Evolutionary conservation across 805 yeast genomes (phyloP), one percentile per base, ranked within the genome.

Genomic region (Yamadazyma olivae): DNA sequence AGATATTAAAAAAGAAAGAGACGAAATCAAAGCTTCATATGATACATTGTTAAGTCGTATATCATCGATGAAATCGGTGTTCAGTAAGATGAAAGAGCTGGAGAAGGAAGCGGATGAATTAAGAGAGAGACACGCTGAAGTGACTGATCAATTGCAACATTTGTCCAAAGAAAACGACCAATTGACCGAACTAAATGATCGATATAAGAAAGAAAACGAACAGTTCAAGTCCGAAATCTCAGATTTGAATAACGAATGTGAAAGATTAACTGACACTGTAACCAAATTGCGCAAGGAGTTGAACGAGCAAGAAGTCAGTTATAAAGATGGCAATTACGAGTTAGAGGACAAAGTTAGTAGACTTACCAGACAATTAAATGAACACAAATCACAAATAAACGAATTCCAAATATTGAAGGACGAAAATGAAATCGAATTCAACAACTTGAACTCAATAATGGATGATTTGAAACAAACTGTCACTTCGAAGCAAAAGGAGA

Each of bases 51-150:
- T 85, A 40, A 76, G 75, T 43, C 71, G 82, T 53, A 55, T 85
- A 13, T 75, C 87, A 1, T 75, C 85, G 2, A 83, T 84, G 91
- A 84, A 83, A 46, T 64, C 81, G 1, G 73, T 84, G 2, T 84
- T 84, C 56, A 60, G 57, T 35, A 83, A 84, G 45, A 82, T 83
- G 86, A 81, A 83, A 51, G 82, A 76, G 39, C 65, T 87, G 0
- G 82, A 83, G 50, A 60, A 56, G 3, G 85, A 83, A 46, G 61
- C 85, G 14, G 86, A 75, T 27, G 64, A 61, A 4, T 67, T 75
- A 1, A 75, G 75, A 45, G 74, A 69, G 13, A 65, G 62, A 30
- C 55, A 73, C 16, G 70, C 59, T 9, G 27, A 32, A 19, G 38
- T 57, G 41, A 33, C 39, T 1, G 42, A 35, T 9, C 53, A 17